Evolutionary conservation across 2,329 filamentous ascomycete genomes (phyloP), one percentile per base, ranked within the genome.

Genomic region (Aspergillus costaricaensis): DNA sequence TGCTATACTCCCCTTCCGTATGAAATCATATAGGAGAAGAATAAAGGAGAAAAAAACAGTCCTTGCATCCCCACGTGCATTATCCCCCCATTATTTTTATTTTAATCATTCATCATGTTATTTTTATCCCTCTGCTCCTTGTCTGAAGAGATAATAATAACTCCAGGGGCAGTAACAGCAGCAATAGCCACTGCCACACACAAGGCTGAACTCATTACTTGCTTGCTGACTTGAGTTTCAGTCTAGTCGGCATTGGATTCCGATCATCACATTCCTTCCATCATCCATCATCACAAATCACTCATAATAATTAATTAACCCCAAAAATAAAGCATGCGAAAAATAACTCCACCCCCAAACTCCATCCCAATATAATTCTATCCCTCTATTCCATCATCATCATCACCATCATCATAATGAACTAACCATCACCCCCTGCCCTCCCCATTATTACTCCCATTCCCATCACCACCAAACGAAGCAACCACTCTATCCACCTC

Each of bases 331-430:
- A 14, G n/a, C 38, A 36, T 7, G 36, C 47, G 9, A 60, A 57
- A n/a, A 61, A 69, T 65, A 47, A 64, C 15, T 51, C 50, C 25
- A 55, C 38, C 23, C 41, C 25, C 14, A 17, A 32, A 36, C 32
- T 52, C 32, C 49, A 52, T 17, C n/a, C 49, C 49, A 32, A 32
- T 32, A 15, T 14, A 12, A 21, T 14, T 6, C 32, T 23, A n/a
- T 53, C 12, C 19, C 21, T 17, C 32, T 36, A 36, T 36, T 36
- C 27, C 4, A 36, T 36, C 12, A 15, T 15, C 10, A 36, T 2
- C 30, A 32, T 32, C 12, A 32, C 4, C 25, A 27, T 27, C 25
- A 27, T 27, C 2, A 27, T 27, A 27, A 27, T 14, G 4, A 36
- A 36, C 32, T 14, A 36, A 15, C 8, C 25, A 41, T 17, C 5